These are phyloP conservation scores for Tolypocladium endophyticum DNA, from an alignment of 2,329 filamentous ascomycete species.

Conservation along the genomic window DNA sequence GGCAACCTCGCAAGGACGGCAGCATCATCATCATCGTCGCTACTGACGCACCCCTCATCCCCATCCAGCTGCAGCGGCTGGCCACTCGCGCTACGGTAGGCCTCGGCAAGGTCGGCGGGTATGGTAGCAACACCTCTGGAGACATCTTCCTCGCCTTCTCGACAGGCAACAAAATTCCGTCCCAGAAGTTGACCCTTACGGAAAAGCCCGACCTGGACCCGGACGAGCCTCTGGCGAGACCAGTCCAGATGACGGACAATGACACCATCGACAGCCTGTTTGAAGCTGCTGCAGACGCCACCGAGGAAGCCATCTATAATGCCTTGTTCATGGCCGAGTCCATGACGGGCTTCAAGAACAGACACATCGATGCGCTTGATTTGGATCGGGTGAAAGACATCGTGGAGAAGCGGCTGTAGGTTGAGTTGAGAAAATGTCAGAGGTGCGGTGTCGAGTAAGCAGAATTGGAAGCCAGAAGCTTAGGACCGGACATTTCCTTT, in stretches of 20 bases:
- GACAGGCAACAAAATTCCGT: slow-evolving; percentile 40
- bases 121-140: slow-evolving; percentile 50
- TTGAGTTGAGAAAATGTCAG: not conserved
- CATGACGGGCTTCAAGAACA: slow-evolving; percentile 41
- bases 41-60: slow-evolving; percentile 20
- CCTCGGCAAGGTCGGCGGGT: slow-evolving; percentile 48
- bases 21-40: slow-evolving; percentile 23
- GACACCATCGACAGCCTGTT: slow-evolving; percentile 51
- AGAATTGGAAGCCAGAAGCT: too few species aligned
- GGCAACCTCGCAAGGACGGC: slow-evolving; percentile 19
- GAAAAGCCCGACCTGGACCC: slow-evolving; percentile 27
- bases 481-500: not conserved
- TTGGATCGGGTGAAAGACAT: slow-evolving; percentile 35
- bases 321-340: slow-evolving; percentile 50
- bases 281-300: slow-evolving; percentile 49
- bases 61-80: slow-evolving; percentile 30
- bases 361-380: slow-evolving; percentile 37
- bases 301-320: slow-evolving; percentile 58
- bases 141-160: slow-evolving; percentile 60
- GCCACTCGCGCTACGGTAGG: slow-evolving; percentile 53
- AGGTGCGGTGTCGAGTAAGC: too few species aligned
- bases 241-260: slow-evolving; percentile 35
- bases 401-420: slow-evolving; percentile 25
- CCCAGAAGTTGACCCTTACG: slow-evolving; percentile 16
- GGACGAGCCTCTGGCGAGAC: slow-evolving; percentile 23